Evolutionary conservation across 106 monocot genomes (phyloP).

Genomic region (Acorus calamus): DNA sequence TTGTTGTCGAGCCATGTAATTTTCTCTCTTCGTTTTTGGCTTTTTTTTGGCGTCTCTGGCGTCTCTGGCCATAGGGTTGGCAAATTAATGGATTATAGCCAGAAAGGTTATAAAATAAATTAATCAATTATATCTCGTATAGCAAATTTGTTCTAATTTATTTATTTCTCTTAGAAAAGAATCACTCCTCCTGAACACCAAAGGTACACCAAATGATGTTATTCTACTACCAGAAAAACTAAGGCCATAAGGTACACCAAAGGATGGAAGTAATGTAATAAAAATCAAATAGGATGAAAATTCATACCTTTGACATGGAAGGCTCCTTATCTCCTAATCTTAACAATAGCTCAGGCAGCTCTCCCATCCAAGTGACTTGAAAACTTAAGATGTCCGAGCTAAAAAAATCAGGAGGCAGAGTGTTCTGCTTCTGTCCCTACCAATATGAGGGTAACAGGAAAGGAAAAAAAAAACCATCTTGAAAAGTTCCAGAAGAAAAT

Average conservation of each 20-base stretch:
- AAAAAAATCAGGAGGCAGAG: slow-evolving; percentile 1
- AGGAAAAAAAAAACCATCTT: background rate
- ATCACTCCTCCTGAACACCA: no score
- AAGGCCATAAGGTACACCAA: background rate
- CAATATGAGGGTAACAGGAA: slow-evolving; percentile 1
- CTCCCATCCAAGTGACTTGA: slow-evolving; percentile 47
- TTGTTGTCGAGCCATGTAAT: no score
- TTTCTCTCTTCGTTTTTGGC: no score
- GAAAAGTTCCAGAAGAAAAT: background rate
- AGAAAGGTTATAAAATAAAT: no score
- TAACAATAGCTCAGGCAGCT: slow-evolving; percentile 41
- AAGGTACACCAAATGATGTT: no score
- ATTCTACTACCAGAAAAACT: no score
- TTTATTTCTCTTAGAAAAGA: no score
- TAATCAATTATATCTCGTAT: no score
- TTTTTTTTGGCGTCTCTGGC: no score
- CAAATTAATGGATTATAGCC: no score
- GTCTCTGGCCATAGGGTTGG: no score
- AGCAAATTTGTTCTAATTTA: no score
- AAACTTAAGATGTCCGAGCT: slow-evolving; percentile 17
- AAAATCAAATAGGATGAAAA: background rate
- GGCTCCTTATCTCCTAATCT: slow-evolving; percentile 39
- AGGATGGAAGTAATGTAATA: background rate
- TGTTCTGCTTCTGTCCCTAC: slow-evolving; percentile 9
- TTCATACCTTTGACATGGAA: slow-evolving; percentile 44